These are phyloP conservation scores for Smittium culicis DNA, from an alignment of 371 early-diverging fungal genomes.

Conservation along the genomic window DNA sequence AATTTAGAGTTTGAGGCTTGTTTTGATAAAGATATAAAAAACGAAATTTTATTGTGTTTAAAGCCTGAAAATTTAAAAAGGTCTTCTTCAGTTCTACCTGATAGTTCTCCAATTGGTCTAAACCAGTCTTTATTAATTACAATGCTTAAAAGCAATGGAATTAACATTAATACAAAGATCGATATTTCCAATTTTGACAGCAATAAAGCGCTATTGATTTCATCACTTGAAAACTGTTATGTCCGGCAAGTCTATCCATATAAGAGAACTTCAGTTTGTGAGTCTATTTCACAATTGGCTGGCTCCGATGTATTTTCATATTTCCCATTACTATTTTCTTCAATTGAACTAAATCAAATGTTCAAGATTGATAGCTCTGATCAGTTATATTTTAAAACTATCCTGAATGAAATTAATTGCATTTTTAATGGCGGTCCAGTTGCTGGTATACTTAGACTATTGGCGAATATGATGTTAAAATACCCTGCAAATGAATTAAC, in stretches of 20 bases:
- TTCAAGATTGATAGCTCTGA: not conserved
- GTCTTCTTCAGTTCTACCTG: not conserved
- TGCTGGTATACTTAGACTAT: not conserved
- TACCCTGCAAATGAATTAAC: not conserved
- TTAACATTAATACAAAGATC: not conserved
- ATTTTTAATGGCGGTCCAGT: not conserved
- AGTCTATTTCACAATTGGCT: not conserved
- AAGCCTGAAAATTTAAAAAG: not conserved
- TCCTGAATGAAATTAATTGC: not conserved
- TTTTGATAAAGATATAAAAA: no score
- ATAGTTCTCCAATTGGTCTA: not conserved
- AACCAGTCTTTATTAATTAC: not conserved
- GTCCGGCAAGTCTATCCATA: not conserved
- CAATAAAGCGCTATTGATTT: not conserved
- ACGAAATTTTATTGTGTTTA: not conserved
- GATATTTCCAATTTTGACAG: not conserved
- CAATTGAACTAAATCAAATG: not conserved
- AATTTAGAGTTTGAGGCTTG: not conserved
- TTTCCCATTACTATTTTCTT: constrained; percentile 1
- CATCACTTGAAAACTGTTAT: constrained; percentile 6
- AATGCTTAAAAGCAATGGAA: not conserved
- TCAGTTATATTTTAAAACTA: not conserved
- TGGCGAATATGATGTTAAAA: not conserved
- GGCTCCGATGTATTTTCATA: not conserved
- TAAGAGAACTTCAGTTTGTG: constrained; percentile 3